Conservation (phyloP, 345 rosid species). For the Euphorbia tirucalli region DNA sequence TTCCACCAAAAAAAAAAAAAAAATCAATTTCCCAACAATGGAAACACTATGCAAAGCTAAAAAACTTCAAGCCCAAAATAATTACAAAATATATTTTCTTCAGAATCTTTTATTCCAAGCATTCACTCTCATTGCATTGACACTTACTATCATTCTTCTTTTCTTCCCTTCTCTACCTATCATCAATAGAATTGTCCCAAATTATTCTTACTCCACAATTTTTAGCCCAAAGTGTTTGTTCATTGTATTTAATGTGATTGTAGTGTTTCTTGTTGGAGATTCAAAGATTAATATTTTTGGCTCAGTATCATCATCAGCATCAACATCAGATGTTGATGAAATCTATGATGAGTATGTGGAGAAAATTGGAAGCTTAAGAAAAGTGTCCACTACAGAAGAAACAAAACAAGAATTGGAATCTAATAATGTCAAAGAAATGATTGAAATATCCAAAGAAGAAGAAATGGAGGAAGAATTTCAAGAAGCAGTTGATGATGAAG, state of each 20-base stretch:
- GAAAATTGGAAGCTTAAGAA: constrained; percentile 25
- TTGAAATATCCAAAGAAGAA: background rate
- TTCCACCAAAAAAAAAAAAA: background rate
- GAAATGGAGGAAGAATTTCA: constrained; percentile 10
- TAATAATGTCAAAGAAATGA: too few species aligned
- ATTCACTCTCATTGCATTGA: constrained; percentile 21
- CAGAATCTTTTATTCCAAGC: constrained; percentile 23
- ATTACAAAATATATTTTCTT: constrained; percentile 1
- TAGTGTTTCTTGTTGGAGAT: constrained; percentile 51
- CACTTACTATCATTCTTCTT: constrained; percentile 26
- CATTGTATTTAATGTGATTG: constrained; percentile 47
- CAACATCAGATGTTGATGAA: constrained; percentile 11
- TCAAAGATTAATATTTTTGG: constrained; percentile 26
- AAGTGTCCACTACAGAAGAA: background rate
- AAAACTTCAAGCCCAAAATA: constrained; percentile 16
- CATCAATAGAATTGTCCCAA: too few species aligned
- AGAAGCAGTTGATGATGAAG: background rate
- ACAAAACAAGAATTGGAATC: too few species aligned
- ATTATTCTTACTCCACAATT: constrained; percentile 23
- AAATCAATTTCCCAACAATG: constrained; percentile 6
- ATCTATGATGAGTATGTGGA: constrained; percentile 49
- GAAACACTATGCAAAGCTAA: constrained; percentile 13
- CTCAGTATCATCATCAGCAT: constrained; percentile 12
- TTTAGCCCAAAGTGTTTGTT: constrained; percentile 47
- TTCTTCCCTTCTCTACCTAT: constrained; percentile 26